Percentiles rank a stretch among this genome's conserved stretches.
phyloP scores from a whole-genome alignment of 176 grass and related monocot species.

The Rhynchospora breviuscula region DNA sequence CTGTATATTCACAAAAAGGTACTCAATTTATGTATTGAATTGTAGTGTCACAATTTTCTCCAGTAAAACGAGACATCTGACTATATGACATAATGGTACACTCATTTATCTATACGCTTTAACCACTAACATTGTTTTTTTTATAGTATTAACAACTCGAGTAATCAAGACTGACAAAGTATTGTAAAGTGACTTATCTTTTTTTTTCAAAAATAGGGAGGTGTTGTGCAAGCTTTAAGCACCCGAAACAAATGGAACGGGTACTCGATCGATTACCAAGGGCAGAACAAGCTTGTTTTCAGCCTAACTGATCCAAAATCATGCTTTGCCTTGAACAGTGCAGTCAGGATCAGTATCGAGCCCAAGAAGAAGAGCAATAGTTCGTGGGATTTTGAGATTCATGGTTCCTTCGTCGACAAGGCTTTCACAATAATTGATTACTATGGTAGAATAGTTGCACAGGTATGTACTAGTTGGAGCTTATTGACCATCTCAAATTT shows the following conservation, averaged over 20 bases:
- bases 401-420: constrained; percentile 71
- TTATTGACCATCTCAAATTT: not conserved
- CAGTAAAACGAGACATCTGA: too few species aligned
- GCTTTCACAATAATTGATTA: constrained; percentile 54
- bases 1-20: constrained; percentile 85
- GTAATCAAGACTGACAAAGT: too few species aligned
- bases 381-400: constrained; percentile 58
- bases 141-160: too few species aligned
- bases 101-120: not conserved
- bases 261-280: constrained; percentile 61
- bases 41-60: not conserved
- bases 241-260: constrained; percentile 64
- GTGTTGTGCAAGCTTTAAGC: constrained; percentile 72
- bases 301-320: constrained; percentile 74
- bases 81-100: too few species aligned
- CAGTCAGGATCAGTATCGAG: constrained; percentile 51
- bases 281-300: constrained; percentile 50
- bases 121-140: too few species aligned
- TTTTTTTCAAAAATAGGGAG: constrained; percentile 42
- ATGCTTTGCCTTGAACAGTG: constrained; percentile 36
- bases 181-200: not conserved
- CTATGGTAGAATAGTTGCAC: constrained; percentile 46
- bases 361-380: constrained; percentile 43
- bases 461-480: constrained; percentile 29
- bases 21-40: not conserved